Evolutionary conservation across 2,329 filamentous ascomycete species (phyloP).

Genomic region (Penicillium corylophilum): DNA sequence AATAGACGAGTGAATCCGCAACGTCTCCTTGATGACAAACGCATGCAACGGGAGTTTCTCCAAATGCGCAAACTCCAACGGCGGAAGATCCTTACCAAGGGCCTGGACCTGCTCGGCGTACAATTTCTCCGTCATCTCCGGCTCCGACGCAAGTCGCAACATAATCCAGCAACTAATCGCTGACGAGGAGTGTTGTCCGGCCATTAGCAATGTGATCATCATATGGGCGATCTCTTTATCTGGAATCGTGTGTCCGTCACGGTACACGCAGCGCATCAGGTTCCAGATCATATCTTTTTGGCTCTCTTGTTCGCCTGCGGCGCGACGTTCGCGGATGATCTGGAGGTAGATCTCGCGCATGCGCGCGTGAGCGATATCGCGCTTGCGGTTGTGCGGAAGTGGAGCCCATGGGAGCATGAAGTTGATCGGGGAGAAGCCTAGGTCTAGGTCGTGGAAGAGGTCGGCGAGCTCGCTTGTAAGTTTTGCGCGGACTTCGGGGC

Average conservation of each 20-base stretch:
- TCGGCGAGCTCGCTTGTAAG: constrained; percentile 71
- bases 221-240: constrained; percentile 78
- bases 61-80: constrained; percentile 60
- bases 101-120: constrained; percentile 64
- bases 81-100: constrained; percentile 54
- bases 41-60: constrained; percentile 60
- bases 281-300: constrained; percentile 74
- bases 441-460: constrained; percentile 77
- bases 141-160: constrained; percentile 68
- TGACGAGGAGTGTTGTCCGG: constrained; percentile 77
- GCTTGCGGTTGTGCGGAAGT: constrained; percentile 70
- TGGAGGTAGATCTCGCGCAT: constrained; percentile 70
- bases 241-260: constrained; percentile 66
- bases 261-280: constrained; percentile 74
- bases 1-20: constrained; percentile 69
- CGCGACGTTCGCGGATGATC: constrained; percentile 52
- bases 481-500: constrained; percentile 70
- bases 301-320: constrained; percentile 37
- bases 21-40: constrained; percentile 69
- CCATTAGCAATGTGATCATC: constrained; percentile 86
- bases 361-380: constrained; percentile 68
- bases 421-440: constrained; percentile 77
- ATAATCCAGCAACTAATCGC: constrained; percentile 77
- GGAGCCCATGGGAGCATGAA: constrained; percentile 79
- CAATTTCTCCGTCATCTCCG: constrained; percentile 68